Conservation (phyloP, 108 stramenopile genomes). For the Nitzschia palea region DNA sequence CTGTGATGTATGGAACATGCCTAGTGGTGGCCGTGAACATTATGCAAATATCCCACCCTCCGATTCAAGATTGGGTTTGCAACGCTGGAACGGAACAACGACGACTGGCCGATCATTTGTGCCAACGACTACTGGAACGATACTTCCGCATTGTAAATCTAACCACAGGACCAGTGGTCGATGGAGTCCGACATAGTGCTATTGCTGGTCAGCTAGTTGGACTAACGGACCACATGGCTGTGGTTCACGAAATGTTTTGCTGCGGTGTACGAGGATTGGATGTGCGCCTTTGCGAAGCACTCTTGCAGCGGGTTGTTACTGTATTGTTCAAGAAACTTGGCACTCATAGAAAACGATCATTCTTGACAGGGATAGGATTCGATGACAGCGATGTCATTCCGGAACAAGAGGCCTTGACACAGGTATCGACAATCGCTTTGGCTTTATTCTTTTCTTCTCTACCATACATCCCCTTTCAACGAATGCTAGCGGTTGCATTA, state of each 20-base stretch:
- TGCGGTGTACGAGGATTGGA: conserved; percentile 71
- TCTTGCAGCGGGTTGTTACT: conserved; percentile 55
- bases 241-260: conserved; percentile 76
- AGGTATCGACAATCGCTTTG: conserved; percentile 45
- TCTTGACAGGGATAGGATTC: conserved; percentile 31
- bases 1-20: conserved; percentile 59
- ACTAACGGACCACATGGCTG: conserved; percentile 64
- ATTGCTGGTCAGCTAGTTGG: conserved; percentile 50
- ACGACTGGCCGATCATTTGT: conserved; percentile 39
- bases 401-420: conserved; percentile 45
- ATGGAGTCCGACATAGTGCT: conserved; percentile 49
- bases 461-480: conserved; percentile 49
- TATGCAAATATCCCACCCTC: conserved; percentile 47
- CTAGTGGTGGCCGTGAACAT: conserved; percentile 69
- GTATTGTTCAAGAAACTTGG: conserved; percentile 52
- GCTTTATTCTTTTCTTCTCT: conserved; percentile 45
- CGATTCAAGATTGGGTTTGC: conserved; percentile 54
- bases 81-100: conserved; percentile 30
- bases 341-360: conserved; percentile 21
- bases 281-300: conserved; percentile 68
- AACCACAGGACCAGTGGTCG: conserved; percentile 55
- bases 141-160: conserved; percentile 34
- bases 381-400: conserved; percentile 49
- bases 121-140: conserved; percentile 36
- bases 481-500: conserved; percentile 63